Percentiles rank a stretch among this genome's conserved stretches.
phyloP scores from a whole-genome alignment of 2,329 filamentous ascomycete species.

The Basipetospora chlamydospora region DNA sequence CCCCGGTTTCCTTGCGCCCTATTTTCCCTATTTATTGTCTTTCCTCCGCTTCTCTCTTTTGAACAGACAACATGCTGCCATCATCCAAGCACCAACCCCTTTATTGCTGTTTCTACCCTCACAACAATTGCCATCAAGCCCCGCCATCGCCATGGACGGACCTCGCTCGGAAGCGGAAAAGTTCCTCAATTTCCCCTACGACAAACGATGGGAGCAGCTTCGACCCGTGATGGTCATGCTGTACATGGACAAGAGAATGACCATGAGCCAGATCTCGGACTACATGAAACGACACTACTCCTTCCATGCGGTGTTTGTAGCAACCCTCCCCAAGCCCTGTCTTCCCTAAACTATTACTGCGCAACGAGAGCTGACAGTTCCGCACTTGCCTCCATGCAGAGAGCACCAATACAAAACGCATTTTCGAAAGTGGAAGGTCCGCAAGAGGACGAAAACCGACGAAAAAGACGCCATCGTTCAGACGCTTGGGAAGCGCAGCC shows the following conservation, averaged over 20 bases:
- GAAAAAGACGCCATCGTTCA: slow-evolving; percentile 10
- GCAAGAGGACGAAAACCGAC: not conserved
- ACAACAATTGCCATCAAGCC: too few species aligned
- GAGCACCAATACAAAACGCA: not conserved
- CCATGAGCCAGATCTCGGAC: slow-evolving; percentile 6
- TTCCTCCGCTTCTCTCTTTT: too few species aligned
- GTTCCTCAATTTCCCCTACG: slow-evolving; percentile 9
- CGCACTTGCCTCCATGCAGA: not conserved
- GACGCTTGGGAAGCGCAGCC: slow-evolving; percentile 9
- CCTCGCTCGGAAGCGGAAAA: slow-evolving; percentile 1
- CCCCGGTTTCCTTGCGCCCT: too few species aligned
- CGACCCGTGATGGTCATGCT: slow-evolving; percentile 10
- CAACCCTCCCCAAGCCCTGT: not conserved
- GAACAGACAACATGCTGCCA: too few species aligned
- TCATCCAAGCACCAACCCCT: too few species aligned
- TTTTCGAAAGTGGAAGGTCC: not conserved
- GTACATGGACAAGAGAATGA: slow-evolving; percentile 6
- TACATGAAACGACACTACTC: slow-evolving; percentile 11
- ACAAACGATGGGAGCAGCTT: slow-evolving; percentile 11
- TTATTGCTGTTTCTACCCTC: too few species aligned
- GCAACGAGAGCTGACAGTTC: not conserved
- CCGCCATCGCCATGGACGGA: too few species aligned
- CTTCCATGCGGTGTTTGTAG: slow-evolving; percentile 8
- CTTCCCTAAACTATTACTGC: too few species aligned
- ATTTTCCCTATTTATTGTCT: too few species aligned